phyloP scores from a whole-genome alignment of 129 eudicot species.

The Flaveria bidentis region DNA sequence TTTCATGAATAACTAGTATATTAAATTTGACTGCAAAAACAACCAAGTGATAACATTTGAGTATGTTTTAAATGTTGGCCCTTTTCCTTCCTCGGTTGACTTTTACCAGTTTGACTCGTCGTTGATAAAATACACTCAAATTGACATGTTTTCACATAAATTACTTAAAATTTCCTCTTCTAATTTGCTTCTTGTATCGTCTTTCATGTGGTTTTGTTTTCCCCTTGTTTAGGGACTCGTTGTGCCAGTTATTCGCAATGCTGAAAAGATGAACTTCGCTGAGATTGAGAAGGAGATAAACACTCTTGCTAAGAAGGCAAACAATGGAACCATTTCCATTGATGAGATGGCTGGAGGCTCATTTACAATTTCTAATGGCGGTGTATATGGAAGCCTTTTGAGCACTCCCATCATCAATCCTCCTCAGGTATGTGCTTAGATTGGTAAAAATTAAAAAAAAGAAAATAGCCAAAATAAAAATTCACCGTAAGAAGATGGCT shows the following conservation, averaged over 20 bases:
- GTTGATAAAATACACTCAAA: neutral
- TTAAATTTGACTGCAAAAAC: neutral
- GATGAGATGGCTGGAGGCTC: slow-evolving; percentile 99
- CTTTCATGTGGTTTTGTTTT: neutral
- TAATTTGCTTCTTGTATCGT: neutral
- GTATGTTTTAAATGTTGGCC: neutral
- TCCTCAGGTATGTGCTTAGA: slow-evolving; percentile 63
- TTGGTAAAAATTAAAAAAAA: neutral
- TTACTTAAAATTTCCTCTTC: neutral
- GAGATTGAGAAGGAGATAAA: slow-evolving; percentile 86
- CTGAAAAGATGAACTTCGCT: slow-evolving; percentile 73
- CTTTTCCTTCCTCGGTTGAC: neutral
- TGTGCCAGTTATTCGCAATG: slow-evolving; percentile 77
- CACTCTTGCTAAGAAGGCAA: slow-evolving; percentile 85
- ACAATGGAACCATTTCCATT: slow-evolving; percentile 77
- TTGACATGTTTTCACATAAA: neutral
- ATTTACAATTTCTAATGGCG: slow-evolving; percentile 93
- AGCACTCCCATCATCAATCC: slow-evolving; percentile 98
- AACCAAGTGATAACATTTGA: neutral
- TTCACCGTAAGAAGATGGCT: neutral
- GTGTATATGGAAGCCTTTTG: slow-evolving; percentile 95
- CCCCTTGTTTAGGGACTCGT: slow-evolving; percentile 60
- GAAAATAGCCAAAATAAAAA: neutral
- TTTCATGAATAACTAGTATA: neutral
- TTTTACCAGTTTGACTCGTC: neutral